These are phyloP conservation scores for Tardiomyces depauwii DNA, from an alignment of 1,139 yeast genomes.

Conservation along the genomic window DNA sequence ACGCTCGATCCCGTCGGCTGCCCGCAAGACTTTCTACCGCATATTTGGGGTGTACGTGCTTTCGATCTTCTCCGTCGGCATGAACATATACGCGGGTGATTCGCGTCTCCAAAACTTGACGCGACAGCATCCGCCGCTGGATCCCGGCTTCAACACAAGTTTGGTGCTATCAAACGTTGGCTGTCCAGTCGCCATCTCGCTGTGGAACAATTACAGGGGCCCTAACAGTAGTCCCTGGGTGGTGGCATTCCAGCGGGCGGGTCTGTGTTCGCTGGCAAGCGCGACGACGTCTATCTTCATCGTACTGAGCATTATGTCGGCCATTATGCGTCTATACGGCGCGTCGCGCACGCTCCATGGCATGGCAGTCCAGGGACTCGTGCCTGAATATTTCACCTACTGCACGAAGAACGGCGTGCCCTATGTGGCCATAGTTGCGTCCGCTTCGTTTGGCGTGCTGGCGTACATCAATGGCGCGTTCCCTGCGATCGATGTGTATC, in stretches of 20 bases:
- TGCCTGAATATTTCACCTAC: slow-evolving; percentile 47
- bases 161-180: slow-evolving; percentile 20
- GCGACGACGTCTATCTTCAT: slow-evolving; percentile 58
- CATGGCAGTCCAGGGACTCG: slow-evolving; percentile 57
- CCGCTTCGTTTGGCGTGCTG: slow-evolving; percentile 49
- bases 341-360: slow-evolving; percentile 72
- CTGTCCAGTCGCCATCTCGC: slow-evolving; percentile 37
- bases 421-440: slow-evolving; percentile 50
- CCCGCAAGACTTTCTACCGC: slow-evolving; percentile 64
- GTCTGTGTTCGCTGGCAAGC: slow-evolving; percentile 49
- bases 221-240: slow-evolving; percentile 41
- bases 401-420: slow-evolving; percentile 67
- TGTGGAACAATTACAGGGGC: slow-evolving; percentile 31
- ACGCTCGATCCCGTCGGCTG: slow-evolving; percentile 65
- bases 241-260: slow-evolving; percentile 62
- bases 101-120: slow-evolving; percentile 37
- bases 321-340: slow-evolving; percentile 66
- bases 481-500: slow-evolving; percentile 54
- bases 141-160: background rate
- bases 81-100: slow-evolving; percentile 66
- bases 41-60: slow-evolving; percentile 56
- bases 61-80: slow-evolving; percentile 59
- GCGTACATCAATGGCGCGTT: slow-evolving; percentile 50
- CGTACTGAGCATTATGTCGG: slow-evolving; percentile 67
- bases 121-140: background rate